Percentiles rank a stretch among this genome's conserved stretches.
Evolutionary conservation across 2,329 filamentous ascomycete genomes (phyloP).

Genomic region (Metarhizium anisopliae): DNA sequence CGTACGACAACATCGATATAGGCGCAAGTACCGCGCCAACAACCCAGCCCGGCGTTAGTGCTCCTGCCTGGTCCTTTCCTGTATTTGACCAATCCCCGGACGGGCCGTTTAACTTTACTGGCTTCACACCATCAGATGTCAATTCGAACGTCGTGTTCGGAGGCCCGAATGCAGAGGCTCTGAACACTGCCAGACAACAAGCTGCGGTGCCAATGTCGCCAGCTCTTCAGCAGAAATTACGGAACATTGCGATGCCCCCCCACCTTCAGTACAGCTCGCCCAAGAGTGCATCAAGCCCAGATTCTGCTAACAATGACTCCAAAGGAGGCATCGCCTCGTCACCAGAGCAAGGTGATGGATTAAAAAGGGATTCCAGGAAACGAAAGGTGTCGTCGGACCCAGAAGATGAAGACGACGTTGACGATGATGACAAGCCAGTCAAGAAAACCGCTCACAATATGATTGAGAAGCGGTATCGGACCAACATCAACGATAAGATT

Average conservation of each 20-base stretch:
- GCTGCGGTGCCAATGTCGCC: constrained; percentile 33
- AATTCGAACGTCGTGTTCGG: constrained; percentile 26
- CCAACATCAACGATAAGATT: constrained; percentile 96
- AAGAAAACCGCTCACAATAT: constrained; percentile 98
- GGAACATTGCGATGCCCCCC: constrained; percentile 55
- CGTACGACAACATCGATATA: constrained; percentile 36
- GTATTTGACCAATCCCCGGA: constrained; percentile 26
- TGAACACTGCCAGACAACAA: background rate
- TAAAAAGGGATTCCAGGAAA: constrained; percentile 48
- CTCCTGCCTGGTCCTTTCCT: constrained; percentile 25
- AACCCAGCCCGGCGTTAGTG: constrained; percentile 21
- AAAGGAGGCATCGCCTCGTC: constrained; percentile 45
- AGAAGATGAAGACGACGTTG: constrained; percentile 45
- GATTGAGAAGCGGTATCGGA: constrained; percentile 95
- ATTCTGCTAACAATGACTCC: constrained; percentile 40
- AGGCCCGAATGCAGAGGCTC: background rate
- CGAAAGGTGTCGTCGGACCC: constrained; percentile 57
- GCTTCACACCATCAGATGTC: constrained; percentile 23
- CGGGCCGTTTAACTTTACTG: constrained; percentile 20
- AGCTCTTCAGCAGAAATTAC: constrained; percentile 45
- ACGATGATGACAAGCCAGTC: constrained; percentile 43
- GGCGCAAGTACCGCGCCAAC: constrained; percentile 24
- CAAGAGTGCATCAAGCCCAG: constrained; percentile 48
- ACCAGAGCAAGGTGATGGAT: constrained; percentile 42
- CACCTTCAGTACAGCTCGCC: constrained; percentile 53